phyloP scores from a whole-genome alignment of 306 rosid genomes.

The Herpetospermum pedunculosum region DNA sequence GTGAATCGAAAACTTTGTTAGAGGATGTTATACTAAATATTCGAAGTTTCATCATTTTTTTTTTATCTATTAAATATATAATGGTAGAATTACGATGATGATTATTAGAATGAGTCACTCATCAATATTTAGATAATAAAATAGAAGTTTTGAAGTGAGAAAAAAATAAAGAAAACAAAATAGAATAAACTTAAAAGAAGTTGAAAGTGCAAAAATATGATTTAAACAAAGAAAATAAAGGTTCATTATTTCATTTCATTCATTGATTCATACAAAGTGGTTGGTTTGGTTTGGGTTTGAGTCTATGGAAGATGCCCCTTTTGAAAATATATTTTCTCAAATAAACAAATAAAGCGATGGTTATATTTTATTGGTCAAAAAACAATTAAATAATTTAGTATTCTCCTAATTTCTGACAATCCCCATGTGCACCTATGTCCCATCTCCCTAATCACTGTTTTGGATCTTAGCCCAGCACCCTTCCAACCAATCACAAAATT shows the following conservation, averaged over 20 bases:
- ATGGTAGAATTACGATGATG: neutral
- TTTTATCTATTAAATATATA: too few relatives aligned
- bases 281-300: neutral
- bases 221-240: neutral
- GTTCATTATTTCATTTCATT: neutral
- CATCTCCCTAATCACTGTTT: constrained; percentile 11
- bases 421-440: constrained; percentile 76
- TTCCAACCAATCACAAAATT: neutral
- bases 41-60: too few relatives aligned
- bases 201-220: neutral
- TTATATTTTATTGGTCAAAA: constrained; percentile 1
- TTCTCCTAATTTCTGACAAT: constrained; percentile 47
- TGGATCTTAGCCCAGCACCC: neutral
- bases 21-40: too few relatives aligned
- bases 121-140: neutral
- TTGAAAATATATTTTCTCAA: neutral
- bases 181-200: neutral
- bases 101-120: too few relatives aligned
- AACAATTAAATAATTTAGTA: constrained; percentile 14
- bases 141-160: neutral
- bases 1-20: too few relatives aligned
- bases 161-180: neutral
- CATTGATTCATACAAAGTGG: neutral
- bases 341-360: neutral
- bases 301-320: neutral